Conservation (phyloP, 345 rosid genomes). For the Ceriops tagal region DNA sequence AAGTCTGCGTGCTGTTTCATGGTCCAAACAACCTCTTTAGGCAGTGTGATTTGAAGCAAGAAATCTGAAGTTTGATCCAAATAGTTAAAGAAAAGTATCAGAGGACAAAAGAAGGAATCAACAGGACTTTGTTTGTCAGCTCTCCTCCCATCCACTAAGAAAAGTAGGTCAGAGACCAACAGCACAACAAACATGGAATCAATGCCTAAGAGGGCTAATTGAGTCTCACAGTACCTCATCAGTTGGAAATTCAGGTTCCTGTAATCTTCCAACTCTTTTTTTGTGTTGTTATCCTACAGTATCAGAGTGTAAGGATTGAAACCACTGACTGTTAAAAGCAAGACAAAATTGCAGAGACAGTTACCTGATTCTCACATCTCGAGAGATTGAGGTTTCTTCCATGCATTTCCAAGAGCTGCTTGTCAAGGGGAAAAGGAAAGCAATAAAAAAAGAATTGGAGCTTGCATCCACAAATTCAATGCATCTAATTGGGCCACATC, state of each 20-base stretch:
- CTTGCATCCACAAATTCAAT: background rate
- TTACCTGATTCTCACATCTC: slow-evolving; percentile 39
- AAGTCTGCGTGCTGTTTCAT: background rate
- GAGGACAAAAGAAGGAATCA: background rate
- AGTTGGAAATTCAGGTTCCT: slow-evolving; percentile 57
- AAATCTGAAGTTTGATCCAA: background rate
- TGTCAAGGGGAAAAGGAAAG: background rate
- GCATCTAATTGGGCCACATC: background rate
- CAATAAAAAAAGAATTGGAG: slow-evolving; percentile 3
- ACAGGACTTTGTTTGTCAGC: background rate
- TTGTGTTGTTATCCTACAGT: slow-evolving; percentile 47
- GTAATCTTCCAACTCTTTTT: slow-evolving; percentile 65
- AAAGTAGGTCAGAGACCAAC: background rate
- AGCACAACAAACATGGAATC: background rate
- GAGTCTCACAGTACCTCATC: slow-evolving; percentile 44
- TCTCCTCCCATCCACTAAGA: too few species aligned
- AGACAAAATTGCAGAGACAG: slow-evolving; percentile 10
- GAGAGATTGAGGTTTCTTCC: slow-evolving; percentile 40
- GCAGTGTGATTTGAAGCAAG: background rate
- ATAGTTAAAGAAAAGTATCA: background rate
- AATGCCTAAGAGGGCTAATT: background rate
- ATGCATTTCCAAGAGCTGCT: slow-evolving; percentile 50
- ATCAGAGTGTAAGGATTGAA: slow-evolving; percentile 19
- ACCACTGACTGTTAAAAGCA: slow-evolving; percentile 17
- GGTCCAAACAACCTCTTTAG: background rate